Evolutionary conservation across 2,329 filamentous ascomycete species (phyloP), one percentile per base, ranked within the genome.

Genomic region (Sarocladium kiliense): DNA sequence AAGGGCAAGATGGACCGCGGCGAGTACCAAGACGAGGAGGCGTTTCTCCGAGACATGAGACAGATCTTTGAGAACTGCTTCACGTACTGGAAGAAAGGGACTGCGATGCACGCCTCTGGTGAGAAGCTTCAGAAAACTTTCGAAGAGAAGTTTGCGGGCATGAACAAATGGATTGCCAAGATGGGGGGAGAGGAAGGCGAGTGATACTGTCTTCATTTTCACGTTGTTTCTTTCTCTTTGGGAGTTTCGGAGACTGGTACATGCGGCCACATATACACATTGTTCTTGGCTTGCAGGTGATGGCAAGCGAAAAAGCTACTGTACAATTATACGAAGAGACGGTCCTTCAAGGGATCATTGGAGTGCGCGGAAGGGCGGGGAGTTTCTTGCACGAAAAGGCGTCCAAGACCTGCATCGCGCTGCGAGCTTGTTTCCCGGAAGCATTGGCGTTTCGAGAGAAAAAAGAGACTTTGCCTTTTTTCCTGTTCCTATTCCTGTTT

Each of bases 1-100:
- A 84, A 84, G 66, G 66, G 59, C 47, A 85, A 84, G 67, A 81
- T 86, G 77, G 78, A 84, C 55, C 64, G 67, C 14, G 67, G 66
- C 19, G 75, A 78, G 60, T 86, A 86, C 64, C 62, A 56, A 2
- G 72, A 68, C 51, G 75, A 81, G 7, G 72, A 77, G 3, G 78
- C 83, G 54, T 86, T 86, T 60, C 65, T 77, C 36, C 67, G 66
- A 2, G 83, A 86, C 65, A 76, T 86, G 63, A 77, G 79, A 6
- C 80, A 82, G 62, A 86, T 86, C 34, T 85, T 85, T 57, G 68
- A 75, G 25, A 86, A 86, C 65, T 85, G 81, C 66, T 85, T 81
- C 65, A 77, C 75, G n/a, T 86, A 86, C 67, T 85, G 82, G 79
- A 77, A 72, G 49, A 74, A 75, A 58, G 73, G 73, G 25, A 77